These are phyloP conservation scores for Tagetes patula DNA, from an alignment of 129 eudicot species.

Conservation along the genomic window DNA sequence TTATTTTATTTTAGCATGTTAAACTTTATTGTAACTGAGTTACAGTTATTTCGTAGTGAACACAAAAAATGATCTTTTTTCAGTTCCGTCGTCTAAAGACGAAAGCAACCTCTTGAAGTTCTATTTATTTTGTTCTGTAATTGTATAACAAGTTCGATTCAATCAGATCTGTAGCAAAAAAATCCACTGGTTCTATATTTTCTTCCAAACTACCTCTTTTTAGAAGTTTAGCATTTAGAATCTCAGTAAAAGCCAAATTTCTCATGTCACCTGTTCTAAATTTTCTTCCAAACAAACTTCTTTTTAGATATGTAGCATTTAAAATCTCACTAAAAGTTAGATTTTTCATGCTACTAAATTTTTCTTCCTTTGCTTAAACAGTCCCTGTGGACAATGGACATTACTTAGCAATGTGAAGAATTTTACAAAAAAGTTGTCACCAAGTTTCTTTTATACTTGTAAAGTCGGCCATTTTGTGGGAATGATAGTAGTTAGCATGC, in stretches of 20 bases:
- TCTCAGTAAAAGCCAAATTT: too few species aligned
- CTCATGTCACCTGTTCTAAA: too few species aligned
- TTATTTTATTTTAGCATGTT: neutral
- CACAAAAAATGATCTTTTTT: neutral
- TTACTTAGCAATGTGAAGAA: neutral
- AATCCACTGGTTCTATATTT: neutral
- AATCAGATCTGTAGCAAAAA: neutral
- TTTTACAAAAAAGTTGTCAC: neutral
- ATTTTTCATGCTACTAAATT: neutral
- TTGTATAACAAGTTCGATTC: neutral
- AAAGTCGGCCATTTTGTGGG: neutral
- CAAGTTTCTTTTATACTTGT: neutral
- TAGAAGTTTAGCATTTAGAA: too few species aligned
- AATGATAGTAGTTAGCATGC: neutral
- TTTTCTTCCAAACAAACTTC: neutral
- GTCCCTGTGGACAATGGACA: neutral
- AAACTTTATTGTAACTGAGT: neutral
- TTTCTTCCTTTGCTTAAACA: neutral
- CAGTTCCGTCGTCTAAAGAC: constrained; percentile 6
- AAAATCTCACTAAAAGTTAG: neutral
- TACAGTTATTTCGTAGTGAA: neutral
- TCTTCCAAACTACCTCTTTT: too few species aligned
- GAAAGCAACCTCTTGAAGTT: constrained; percentile 1
- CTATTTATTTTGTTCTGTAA: neutral
- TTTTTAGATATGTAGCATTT: neutral